Percentiles rank a stretch among this genome's conserved stretches.
phyloP scores from a whole-genome alignment of 352 stramenopile genomes.

The Pythium grandisporangium region DNA sequence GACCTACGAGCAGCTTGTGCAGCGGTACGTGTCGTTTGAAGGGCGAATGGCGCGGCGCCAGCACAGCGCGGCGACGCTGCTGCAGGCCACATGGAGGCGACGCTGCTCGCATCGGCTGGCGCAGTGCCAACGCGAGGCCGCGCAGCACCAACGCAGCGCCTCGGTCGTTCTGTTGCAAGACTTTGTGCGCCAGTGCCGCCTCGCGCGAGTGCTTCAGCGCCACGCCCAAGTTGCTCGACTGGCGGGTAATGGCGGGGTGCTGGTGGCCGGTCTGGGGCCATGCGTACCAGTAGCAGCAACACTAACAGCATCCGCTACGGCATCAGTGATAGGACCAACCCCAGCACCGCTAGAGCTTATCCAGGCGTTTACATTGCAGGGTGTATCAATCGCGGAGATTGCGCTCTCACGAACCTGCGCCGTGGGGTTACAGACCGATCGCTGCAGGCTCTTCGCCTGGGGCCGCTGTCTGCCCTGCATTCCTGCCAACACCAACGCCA shows the following conservation, averaged over 20 bases:
- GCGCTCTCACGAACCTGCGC: conserved; percentile 36
- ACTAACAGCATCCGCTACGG: not conserved
- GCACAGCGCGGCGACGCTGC: conserved; percentile 30
- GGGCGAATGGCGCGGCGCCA: conserved; percentile 21
- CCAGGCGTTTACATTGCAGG: conserved; percentile 31
- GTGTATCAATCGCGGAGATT: conserved; percentile 20
- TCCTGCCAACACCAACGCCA: conserved; percentile 7
- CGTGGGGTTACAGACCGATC: conserved; percentile 28
- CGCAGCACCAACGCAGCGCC: conserved; percentile 26
- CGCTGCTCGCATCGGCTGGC: conserved; percentile 24
- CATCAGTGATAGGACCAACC: too few relatives aligned
- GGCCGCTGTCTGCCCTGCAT: conserved; percentile 37
- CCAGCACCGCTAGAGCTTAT: conserved; percentile 24
- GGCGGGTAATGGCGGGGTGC: conserved; percentile 48
- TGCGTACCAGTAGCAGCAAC: conserved; percentile 11
- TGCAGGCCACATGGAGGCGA: conserved; percentile 61
- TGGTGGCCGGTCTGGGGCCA: conserved; percentile 33
- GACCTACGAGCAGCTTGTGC: conserved; percentile 34
- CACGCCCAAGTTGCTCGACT: conserved; percentile 37
- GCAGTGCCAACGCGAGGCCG: conserved; percentile 13
- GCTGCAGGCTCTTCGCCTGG: conserved; percentile 40
- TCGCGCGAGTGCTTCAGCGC: conserved; percentile 37
- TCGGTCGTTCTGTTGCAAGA: conserved; percentile 37
- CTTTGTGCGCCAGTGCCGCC: conserved; percentile 36
- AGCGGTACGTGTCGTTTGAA: conserved; percentile 42